Conservation (phyloP, 805 yeast species). For the Blastobotrys chiropterorum region DNA sequence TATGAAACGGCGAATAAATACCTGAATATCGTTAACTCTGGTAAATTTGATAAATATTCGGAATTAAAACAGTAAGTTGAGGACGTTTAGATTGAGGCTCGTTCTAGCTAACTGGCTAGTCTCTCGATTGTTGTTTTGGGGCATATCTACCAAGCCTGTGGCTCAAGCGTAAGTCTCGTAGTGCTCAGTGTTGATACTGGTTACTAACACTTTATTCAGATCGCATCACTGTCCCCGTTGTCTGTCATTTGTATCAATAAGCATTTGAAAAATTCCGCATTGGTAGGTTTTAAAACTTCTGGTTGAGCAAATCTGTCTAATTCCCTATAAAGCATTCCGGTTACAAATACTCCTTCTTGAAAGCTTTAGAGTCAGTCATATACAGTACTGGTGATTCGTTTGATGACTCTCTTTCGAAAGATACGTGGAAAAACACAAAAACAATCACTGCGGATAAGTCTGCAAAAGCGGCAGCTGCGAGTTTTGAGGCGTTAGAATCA, state of each 20-base stretch:
- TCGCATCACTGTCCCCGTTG: slow-evolving; percentile 29
- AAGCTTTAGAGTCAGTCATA: slow-evolving; percentile 20
- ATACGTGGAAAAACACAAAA: slow-evolving; percentile 29
- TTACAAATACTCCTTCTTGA: slow-evolving; percentile 20
- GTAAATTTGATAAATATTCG: slow-evolving; percentile 25
- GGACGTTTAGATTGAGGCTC: neutral
- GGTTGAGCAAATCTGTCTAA: neutral
- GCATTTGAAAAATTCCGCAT: slow-evolving; percentile 20
- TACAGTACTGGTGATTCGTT: slow-evolving; percentile 24
- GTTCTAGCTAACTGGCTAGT: slow-evolving; percentile 9
- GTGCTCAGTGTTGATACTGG: neutral
- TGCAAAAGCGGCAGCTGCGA: slow-evolving; percentile 27
- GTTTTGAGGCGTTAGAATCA: slow-evolving; percentile 25
- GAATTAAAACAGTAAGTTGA: slow-evolving; percentile 25
- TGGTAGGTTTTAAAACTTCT: slow-evolving; percentile 11
- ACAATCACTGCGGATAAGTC: slow-evolving; percentile 24
- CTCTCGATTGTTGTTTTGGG: slow-evolving; percentile 23
- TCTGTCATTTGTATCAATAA: slow-evolving; percentile 25
- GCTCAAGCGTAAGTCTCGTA: slow-evolving; percentile 21
- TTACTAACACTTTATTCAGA: slow-evolving; percentile 10
- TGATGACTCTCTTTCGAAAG: slow-evolving; percentile 29
- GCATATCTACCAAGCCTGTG: slow-evolving; percentile 23
- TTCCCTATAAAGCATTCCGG: slow-evolving; percentile 21
- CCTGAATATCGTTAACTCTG: slow-evolving; percentile 18
- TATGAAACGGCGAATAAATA: slow-evolving; percentile 25